Conservation (phyloP, 768 basidiomycete species). For the Tricholoma saponaceum region DNA sequence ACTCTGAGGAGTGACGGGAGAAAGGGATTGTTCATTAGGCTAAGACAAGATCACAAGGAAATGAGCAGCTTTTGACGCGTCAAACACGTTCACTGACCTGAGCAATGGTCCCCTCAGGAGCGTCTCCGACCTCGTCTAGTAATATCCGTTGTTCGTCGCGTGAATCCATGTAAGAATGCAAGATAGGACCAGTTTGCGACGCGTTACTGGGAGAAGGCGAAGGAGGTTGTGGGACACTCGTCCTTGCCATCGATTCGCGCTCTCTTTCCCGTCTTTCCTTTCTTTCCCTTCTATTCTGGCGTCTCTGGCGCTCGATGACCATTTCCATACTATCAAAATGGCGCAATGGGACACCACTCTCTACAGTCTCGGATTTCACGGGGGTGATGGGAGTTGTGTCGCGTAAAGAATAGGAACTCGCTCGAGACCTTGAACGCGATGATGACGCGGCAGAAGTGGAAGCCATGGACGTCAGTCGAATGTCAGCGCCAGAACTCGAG, state of each 20-base stretch:
- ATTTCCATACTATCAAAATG: constrained; percentile 74
- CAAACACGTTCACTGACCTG: constrained; percentile 40
- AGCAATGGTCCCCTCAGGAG: constrained; percentile 18
- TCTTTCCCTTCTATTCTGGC: constrained; percentile 51
- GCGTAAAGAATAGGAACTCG: constrained; percentile 45
- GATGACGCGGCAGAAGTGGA: constrained; percentile 31
- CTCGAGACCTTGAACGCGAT: constrained; percentile 40
- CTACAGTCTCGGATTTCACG: constrained; percentile 59
- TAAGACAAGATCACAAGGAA: constrained; percentile 4
- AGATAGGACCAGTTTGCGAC: constrained; percentile 40
- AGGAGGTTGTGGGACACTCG: constrained; percentile 30
- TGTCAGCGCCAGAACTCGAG: constrained; percentile 31
- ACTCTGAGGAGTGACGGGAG: constrained; percentile 56
- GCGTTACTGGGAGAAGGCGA: constrained; percentile 53
- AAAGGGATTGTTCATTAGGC: constrained; percentile 13
- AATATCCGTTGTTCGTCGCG: constrained; percentile 49
- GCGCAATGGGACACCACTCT: constrained; percentile 44
- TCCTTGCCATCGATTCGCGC: constrained; percentile 34
- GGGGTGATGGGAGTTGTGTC: constrained; percentile 57
- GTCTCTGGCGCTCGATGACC: constrained; percentile 71
- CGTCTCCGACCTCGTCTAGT: constrained; percentile 26
- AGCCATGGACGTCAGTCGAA: constrained; percentile 31
- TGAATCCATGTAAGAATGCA: constrained; percentile 48
- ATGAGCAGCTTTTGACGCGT: constrained; percentile 20
- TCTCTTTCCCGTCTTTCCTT: constrained; percentile 45